Evolutionary conservation across 2,329 filamentous ascomycete genomes (phyloP).

Genomic region (Colletotrichum echinochloae): DNA sequence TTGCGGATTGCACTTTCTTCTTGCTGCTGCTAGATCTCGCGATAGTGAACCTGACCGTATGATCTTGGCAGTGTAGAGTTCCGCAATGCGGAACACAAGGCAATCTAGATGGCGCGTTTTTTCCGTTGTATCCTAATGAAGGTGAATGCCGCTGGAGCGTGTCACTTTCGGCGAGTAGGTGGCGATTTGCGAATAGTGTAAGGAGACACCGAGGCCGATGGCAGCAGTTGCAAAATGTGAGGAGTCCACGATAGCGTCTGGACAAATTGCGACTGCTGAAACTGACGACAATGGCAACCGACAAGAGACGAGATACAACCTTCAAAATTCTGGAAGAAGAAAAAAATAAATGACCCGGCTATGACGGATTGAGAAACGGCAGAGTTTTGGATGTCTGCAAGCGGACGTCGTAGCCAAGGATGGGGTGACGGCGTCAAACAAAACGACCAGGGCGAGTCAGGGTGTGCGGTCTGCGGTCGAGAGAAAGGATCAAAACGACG

Average conservation of each 20-base stretch:
- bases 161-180: conserved; percentile 21
- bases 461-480: conserved; percentile 6
- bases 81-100: not conserved
- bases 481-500: conserved; percentile 12
- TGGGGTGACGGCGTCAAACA: conserved; percentile 38
- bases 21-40: not conserved
- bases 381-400: conserved; percentile 36
- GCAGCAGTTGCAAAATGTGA: conserved; percentile 11
- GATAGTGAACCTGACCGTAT: not conserved
- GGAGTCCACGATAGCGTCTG: not conserved
- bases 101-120: conserved; percentile 5
- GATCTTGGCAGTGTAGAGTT: conserved; percentile 5
- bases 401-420: conserved; percentile 30
- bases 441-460: conserved; percentile 38
- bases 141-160: conserved; percentile 2
- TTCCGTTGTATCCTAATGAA: conserved; percentile 6
- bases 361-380: conserved; percentile 35
- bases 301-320: conserved; percentile 11
- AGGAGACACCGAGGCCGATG: conserved; percentile 19
- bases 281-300: conserved; percentile 31
- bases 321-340: conserved; percentile 24
- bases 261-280: conserved; percentile 15
- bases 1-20: conserved; percentile 15
- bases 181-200: conserved; percentile 16
- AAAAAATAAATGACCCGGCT: conserved; percentile 3